Evolutionary conservation across 495 filamentous ascomycete species (phyloP), one percentile per base, ranked within the genome.

Genomic region (Podospora conica): DNA sequence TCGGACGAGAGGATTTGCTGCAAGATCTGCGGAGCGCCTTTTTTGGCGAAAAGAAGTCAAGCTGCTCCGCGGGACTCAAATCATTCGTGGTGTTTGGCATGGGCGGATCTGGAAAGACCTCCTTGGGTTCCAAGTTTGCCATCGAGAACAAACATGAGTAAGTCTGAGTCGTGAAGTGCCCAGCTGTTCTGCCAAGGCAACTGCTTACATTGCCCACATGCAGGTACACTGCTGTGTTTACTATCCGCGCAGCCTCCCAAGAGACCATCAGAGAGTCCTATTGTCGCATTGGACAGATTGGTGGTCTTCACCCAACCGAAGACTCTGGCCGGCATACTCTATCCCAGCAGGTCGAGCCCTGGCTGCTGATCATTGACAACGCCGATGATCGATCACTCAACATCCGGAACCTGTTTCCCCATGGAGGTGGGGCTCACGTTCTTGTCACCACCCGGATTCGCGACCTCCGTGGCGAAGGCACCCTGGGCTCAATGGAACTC

Each of bases 301-400:
- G 56, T 7, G 64, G 64, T 5, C 57, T 65, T 8, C 20, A 65
- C 23, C 31, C 64, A 9, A 65, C 64, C 2, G 64, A 65, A 33
- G 60, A 28, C 54, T 28, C 64, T 21, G 64, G 64, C 31, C 15
- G 25, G 21, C 64, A 65, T 24, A 60, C 60, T 25, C 40, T 60
- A 0, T 53, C 64, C 10, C 64, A 65, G 25, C 64, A 65, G 22
- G 29, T 20, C 8, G 57, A 65, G 8, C 33, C 56, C 10, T 65
- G 64, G 64, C 64, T 65, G 7, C 64, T 65, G 33, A 65, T 65
- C 31, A 65, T 65, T 12, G 64, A 65, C 57, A 65, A 65, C 24
- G 64, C 64, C 25, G 64, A 65, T n/a, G 64, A 65, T 24, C 54
- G 23, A 1, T 53, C 64, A 8, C 27, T 60, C 23, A 27, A 60